A percentile compares a stretch with the other conserved stretches of the same genome.
These are phyloP conservation scores for Evansstolkia leycettana DNA, from an alignment of 495 filamentous ascomycete species.

Conservation along the genomic window DNA sequence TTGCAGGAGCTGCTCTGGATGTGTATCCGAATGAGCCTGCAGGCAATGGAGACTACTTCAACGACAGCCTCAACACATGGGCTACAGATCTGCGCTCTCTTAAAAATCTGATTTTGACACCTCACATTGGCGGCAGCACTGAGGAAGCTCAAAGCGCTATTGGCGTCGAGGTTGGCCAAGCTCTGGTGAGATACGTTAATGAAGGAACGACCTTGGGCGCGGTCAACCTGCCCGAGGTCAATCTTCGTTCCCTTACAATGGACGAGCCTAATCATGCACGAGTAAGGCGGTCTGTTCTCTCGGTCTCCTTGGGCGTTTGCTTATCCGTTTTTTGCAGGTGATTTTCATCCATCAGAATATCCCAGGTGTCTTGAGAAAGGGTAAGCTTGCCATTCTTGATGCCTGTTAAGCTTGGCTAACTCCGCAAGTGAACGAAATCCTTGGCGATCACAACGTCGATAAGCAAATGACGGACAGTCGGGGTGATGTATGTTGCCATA, in stretches of 20 bases:
- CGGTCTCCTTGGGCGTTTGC: background rate
- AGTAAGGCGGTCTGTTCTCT: slow-evolving; percentile 25
- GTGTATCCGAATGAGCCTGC: slow-evolving; percentile 92
- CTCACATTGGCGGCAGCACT: slow-evolving; percentile 94
- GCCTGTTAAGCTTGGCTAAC: slow-evolving; percentile 4
- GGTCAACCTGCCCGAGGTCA: slow-evolving; percentile 93
- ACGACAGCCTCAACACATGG: slow-evolving; percentile 71
- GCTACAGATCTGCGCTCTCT: slow-evolving; percentile 72
- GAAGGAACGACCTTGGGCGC: slow-evolving; percentile 79
- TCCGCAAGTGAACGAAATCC: slow-evolving; percentile 72
- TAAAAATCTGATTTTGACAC: slow-evolving; percentile 88
- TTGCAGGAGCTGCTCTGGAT: slow-evolving; percentile 90
- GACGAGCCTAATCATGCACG: slow-evolving; percentile 82
- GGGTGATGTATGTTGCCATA: slow-evolving; percentile 53
- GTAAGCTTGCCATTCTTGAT: slow-evolving; percentile 20
- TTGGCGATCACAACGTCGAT: slow-evolving; percentile 92
- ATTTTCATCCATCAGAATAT: slow-evolving; percentile 95
- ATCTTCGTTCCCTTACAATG: slow-evolving; percentile 71
- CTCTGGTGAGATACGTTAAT: slow-evolving; percentile 85
- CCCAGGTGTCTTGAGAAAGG: slow-evolving; percentile 82
- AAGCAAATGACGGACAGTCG: slow-evolving; percentile 95
- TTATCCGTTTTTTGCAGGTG: slow-evolving; percentile 34
- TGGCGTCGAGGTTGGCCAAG: slow-evolving; percentile 80
- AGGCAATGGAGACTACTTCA: slow-evolving; percentile 93
- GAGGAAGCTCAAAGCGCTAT: slow-evolving; percentile 97